phyloP scores from a whole-genome alignment of 495 filamentous ascomycete genomes.

The Wilcoxina mikolae region DNA sequence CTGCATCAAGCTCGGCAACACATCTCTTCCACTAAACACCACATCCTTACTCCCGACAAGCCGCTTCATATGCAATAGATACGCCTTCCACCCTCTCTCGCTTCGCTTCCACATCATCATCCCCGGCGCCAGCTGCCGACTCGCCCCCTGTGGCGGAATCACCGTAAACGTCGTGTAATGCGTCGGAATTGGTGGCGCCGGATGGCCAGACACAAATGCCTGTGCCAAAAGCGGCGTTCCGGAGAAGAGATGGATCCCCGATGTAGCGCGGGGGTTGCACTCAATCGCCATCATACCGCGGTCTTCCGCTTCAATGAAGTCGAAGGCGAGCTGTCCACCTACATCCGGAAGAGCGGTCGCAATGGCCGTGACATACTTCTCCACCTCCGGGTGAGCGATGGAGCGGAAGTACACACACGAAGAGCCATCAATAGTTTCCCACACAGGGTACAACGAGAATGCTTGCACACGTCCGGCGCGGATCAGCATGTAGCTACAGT shows the following conservation, averaged over 20 bases:
- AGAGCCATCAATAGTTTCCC: constrained; percentile 26
- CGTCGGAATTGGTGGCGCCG: background rate
- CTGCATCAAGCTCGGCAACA: constrained; percentile 24
- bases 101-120: constrained; percentile 27
- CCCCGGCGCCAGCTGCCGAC: constrained; percentile 24
- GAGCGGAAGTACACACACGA: constrained; percentile 25
- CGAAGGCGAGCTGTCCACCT: constrained; percentile 20
- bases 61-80: constrained; percentile 19
- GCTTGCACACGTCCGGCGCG: constrained; percentile 12
- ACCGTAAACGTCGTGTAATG: background rate
- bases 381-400: constrained; percentile 14
- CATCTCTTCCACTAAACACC: constrained; percentile 17
- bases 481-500: constrained; percentile 23
- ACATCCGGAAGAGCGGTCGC: constrained; percentile 4
- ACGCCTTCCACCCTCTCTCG: constrained; percentile 6
- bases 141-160: background rate
- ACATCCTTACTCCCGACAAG: constrained; percentile 23
- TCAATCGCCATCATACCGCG: constrained; percentile 19
- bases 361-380: constrained; percentile 13
- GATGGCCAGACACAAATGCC: constrained; percentile 8
- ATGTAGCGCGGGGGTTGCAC: constrained; percentile 27
- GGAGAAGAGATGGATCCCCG: constrained; percentile 26
- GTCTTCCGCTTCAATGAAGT: constrained; percentile 19
- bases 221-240: constrained; percentile 17
- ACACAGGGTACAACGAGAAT: constrained; percentile 22